Percentiles rank a stretch among this genome's conserved stretches.
Conservation (phyloP, 371 early-diverging fungal genomes). For the Basidiobolus meristosporus region DNA sequence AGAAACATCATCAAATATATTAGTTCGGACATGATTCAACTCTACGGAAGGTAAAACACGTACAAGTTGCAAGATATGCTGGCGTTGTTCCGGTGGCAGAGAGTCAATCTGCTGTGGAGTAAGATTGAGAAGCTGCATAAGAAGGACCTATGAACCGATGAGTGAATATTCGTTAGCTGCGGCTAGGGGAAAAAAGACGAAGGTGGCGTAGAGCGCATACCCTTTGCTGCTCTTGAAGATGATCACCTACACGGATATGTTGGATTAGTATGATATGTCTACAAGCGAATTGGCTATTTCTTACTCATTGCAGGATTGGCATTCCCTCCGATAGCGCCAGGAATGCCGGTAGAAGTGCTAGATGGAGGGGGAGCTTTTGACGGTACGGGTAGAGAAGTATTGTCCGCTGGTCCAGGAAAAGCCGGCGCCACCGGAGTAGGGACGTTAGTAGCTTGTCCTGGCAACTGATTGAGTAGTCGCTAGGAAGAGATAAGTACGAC, state of each 20-base stretch:
- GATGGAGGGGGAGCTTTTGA: not conserved
- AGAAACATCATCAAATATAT: no score
- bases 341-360: conserved; percentile 1
- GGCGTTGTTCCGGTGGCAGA: conserved; percentile 24
- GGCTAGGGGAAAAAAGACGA: not conserved
- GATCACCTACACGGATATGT: not conserved
- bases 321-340: not conserved
- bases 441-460: not conserved
- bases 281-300: not conserved
- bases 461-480: not conserved
- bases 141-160: conserved; percentile 21
- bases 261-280: not conserved
- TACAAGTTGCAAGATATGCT: conserved; percentile 28
- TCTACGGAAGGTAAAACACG: no score
- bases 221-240: not conserved
- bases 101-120: conserved; percentile 27
- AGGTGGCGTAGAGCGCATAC: not conserved
- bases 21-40: no score
- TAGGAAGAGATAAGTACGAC: not conserved
- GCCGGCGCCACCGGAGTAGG: not conserved
- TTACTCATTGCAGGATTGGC: not conserved
- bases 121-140: conserved; percentile 26
- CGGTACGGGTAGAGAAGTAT: not conserved
- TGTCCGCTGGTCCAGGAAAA: not conserved
- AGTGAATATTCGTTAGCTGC: conserved; percentile 8